Base-by-base conservation (phyloP, 345 rosid genomes). In the Microthlaspi erraticum region DNA sequence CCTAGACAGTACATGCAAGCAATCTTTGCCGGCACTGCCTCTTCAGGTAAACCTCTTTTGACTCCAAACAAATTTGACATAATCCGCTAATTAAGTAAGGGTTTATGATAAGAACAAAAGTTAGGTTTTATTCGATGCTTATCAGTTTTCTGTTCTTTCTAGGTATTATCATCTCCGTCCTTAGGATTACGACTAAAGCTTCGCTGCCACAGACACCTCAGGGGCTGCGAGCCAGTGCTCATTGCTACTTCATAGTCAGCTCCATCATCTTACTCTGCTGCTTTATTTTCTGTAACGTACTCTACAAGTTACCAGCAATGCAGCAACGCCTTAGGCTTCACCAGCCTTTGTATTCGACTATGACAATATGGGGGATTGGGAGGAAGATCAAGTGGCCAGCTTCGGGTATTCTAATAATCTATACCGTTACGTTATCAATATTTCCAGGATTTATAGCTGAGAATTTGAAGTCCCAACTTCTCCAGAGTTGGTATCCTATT, bases 1-100 rank as follows among this genome's bases (percentile, higher is more conserved):
- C 99, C 96, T 8, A 91, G 82, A 74, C 78, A 82, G 73, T 94
- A 88, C 60, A 94, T 94, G 97, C 99, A 94, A 73, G 99, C 96
- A 17, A 86, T 91, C 58, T 94, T 91, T 44, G 93, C 97, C 8
- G 97, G 97, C 66, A 94, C 95, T 63, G 97, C 95, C 65, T 91
- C 96, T 79, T 88, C 99, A 86, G 99, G 96, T 88, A 79, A 53
- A 37, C 5, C 8, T 29, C 39, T 38, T 74, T 18, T 34, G 13
- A 10, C 32, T 20, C 52, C 14, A 29, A 8, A 4, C 59, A 13
- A 36, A 58, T 2, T 42, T 42, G 70, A 7, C 23, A 2, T 63
- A 32, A 33, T 17, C 4, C 17, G 7, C 52, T 26, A 33, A 36
- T 34, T 26, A n/a, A 13, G 3, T 20, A 12, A 12, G n/a, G 17